These are phyloP conservation scores for Trypethelium eluteriae DNA, from an alignment of 495 filamentous ascomycete genomes.

Conservation along the genomic window DNA sequence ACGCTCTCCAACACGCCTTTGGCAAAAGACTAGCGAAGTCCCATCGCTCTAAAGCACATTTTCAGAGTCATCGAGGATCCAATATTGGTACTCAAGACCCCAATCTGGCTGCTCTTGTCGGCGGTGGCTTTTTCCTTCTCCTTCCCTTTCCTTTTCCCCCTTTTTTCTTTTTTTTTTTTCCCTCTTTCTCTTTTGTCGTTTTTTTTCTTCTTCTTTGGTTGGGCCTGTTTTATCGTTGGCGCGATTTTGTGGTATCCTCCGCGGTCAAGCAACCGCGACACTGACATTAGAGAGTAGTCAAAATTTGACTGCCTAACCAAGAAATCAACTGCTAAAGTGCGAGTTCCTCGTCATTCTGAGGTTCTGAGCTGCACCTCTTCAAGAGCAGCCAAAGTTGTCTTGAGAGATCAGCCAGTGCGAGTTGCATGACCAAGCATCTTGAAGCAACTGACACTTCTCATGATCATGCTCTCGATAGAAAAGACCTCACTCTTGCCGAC, in stretches of 20 bases:
- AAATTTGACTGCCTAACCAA: background rate
- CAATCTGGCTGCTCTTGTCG: background rate
- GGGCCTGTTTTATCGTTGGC: background rate
- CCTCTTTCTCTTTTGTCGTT: background rate
- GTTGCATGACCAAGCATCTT: conserved; percentile 1
- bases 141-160: background rate
- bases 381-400: background rate
- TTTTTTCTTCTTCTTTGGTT: background rate
- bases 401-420: background rate
- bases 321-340: background rate
- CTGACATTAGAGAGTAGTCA: background rate
- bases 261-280: background rate
- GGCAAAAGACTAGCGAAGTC: background rate
- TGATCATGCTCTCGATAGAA: background rate
- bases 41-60: conserved; percentile 11
- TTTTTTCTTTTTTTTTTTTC: background rate
- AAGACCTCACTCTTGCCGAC: background rate
- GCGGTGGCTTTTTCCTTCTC: background rate
- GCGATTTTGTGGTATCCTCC: background rate
- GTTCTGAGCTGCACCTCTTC: background rate
- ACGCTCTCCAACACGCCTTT: background rate
- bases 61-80: background rate
- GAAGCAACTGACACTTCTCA: background rate
- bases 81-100: background rate
- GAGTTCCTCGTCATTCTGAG: background rate